These are phyloP conservation scores for Brachypodium distachyon DNA, from an alignment of 202 grass and related monocot genomes.

Conservation along the genomic window DNA sequence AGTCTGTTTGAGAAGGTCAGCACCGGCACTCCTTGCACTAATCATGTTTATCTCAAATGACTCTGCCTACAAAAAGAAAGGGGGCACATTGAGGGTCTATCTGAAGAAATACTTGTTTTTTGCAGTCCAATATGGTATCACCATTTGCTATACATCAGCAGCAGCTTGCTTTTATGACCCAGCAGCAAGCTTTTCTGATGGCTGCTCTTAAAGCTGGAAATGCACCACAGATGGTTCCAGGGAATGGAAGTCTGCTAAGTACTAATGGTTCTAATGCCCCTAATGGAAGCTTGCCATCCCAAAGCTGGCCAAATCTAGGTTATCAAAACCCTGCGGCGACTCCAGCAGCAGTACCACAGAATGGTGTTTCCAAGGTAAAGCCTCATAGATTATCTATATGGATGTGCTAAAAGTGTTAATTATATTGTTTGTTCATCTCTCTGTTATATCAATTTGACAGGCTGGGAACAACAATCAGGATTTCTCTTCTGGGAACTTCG, in stretches of 20 bases:
- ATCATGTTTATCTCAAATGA: conserved; percentile 7
- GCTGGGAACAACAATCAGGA: conserved; percentile 29
- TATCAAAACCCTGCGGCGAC: conserved; percentile 50
- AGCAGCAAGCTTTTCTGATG: conserved; percentile 91
- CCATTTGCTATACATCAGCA: conserved; percentile 83
- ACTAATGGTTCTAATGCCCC: conserved; percentile 32
- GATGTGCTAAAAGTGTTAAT: background rate
- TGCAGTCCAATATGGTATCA: conserved; percentile 88
- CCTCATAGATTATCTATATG: background rate
- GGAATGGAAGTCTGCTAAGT: conserved; percentile 40
- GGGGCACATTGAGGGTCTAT: conserved; percentile 17
- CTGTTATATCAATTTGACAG: conserved; percentile 19
- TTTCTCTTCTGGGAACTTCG: conserved; percentile 41
- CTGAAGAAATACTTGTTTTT: conserved; percentile 48
- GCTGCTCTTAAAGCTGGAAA: conserved; percentile 77
- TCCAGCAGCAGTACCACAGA: conserved; percentile 37
- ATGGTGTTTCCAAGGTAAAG: conserved; percentile 47
- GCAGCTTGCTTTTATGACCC: conserved; percentile 76
- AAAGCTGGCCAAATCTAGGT: conserved; percentile 58
- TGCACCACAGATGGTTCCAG: conserved; percentile 31
- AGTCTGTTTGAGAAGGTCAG: conserved; percentile 99
- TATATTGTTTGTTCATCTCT: background rate
- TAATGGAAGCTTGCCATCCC: conserved; percentile 37
- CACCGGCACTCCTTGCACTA: background rate
- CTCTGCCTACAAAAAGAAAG: background rate